Evolutionary conservation across 208 protist genomes (phyloP).

Genomic region (Tritrichomonas musculus): DNA sequence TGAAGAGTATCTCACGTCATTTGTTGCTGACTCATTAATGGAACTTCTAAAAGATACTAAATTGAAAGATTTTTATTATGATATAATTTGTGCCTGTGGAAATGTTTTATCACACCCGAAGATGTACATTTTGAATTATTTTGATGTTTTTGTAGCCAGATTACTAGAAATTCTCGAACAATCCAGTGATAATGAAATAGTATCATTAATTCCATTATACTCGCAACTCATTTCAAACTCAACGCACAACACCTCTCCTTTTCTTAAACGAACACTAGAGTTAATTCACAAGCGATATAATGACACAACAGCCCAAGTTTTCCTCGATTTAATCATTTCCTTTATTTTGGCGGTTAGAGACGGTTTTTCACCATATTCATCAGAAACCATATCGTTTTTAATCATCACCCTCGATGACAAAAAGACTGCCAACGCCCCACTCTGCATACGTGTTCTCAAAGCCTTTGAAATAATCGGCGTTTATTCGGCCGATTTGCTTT

Average conservation of each 20-base stretch:
- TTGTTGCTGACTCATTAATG: background rate
- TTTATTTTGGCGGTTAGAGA: background rate
- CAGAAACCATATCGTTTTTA: background rate
- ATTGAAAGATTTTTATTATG: background rate
- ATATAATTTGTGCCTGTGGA: background rate
- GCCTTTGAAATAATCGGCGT: background rate
- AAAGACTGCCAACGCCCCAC: background rate
- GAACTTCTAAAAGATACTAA: background rate
- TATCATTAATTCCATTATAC: background rate
- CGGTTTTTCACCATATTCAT: background rate
- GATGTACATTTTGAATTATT: constrained; percentile 2
- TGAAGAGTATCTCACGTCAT: background rate
- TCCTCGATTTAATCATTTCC: background rate
- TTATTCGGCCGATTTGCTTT: background rate
- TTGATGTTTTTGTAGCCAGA: background rate
- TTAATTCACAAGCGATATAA: background rate
- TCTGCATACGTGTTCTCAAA: background rate
- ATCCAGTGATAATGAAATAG: background rate
- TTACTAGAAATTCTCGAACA: background rate
- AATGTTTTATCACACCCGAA: background rate
- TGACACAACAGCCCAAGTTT: background rate
- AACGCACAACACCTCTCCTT: background rate
- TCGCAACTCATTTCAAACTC: background rate
- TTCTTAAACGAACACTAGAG: background rate
- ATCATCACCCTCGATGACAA: background rate